Evolutionary conservation across 2,329 filamentous ascomycete genomes (phyloP).

Genomic region (Arthrobotrys entomopaga): DNA sequence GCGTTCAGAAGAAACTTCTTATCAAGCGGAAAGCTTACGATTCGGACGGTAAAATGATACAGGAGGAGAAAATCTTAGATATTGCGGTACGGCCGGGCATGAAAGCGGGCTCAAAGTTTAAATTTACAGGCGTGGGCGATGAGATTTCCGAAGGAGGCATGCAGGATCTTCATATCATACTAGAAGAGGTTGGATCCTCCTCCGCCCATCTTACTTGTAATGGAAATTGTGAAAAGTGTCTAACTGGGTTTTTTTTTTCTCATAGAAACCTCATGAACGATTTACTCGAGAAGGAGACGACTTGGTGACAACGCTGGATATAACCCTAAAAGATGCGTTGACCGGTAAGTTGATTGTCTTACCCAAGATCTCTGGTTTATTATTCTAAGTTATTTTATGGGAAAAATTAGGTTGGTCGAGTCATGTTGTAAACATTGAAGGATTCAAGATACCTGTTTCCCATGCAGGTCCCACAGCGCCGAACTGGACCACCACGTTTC

Average conservation of each 20-base stretch:
- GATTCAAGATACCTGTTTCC: slow-evolving; percentile 81
- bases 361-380: too few relatives aligned
- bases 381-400: too few relatives aligned
- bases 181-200: slow-evolving; percentile 79
- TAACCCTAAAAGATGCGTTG: slow-evolving; percentile 90
- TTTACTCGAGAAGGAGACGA: slow-evolving; percentile 91
- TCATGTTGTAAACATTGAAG: slow-evolving; percentile 93
- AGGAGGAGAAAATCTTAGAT: slow-evolving; percentile 88
- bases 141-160: slow-evolving; percentile 89
- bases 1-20: slow-evolving; percentile 95
- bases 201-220: neutral
- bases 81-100: slow-evolving; percentile 95
- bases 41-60: slow-evolving; percentile 79
- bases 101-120: slow-evolving; percentile 98
- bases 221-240: neutral
- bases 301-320: slow-evolving; percentile 78
- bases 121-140: slow-evolving; percentile 96
- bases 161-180: slow-evolving; percentile 93
- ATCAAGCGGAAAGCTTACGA: slow-evolving; percentile 98
- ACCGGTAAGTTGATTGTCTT: slow-evolving; percentile 66
- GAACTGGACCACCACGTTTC: slow-evolving; percentile 81
- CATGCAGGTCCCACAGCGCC: slow-evolving; percentile 87
- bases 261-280: slow-evolving; percentile 83
- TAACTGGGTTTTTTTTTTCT: neutral
- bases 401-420: slow-evolving; percentile 74